A percentile compares a stretch with the other conserved stretches of the same genome.
phyloP scores from a whole-genome alignment of 148 eudicot genomes.

The Nepenthes gracilis region DNA sequence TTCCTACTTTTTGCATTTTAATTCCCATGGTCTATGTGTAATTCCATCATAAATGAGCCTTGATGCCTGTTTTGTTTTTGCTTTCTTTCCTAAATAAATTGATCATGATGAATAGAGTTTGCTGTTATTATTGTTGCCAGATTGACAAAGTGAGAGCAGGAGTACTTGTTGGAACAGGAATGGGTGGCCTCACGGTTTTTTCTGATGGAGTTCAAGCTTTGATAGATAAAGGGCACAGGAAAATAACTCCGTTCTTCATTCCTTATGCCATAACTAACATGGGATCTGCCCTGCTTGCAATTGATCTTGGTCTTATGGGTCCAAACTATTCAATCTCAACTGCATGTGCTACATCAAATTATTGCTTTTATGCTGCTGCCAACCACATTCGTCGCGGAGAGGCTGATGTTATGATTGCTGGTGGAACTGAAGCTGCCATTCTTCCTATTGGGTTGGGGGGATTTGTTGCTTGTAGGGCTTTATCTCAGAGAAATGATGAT shows the following conservation, averaged over 20 bases:
- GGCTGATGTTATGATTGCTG: constrained; percentile 90
- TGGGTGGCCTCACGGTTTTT: constrained; percentile 85
- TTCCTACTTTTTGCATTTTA: no score
- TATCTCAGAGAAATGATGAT: constrained; percentile 91
- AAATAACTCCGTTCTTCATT: constrained; percentile 87
- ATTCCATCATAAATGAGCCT: no score
- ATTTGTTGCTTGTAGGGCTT: constrained; percentile 93
- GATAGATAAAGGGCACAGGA: constrained; percentile 76
- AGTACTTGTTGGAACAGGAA: constrained; percentile 90
- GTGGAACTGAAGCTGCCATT: constrained; percentile 95
- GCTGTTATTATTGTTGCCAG: constrained; percentile 21
- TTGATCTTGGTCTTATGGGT: constrained; percentile 93
- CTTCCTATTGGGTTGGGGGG: constrained; percentile 93
- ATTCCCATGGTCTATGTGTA: no score
- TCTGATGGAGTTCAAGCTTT: constrained; percentile 82
- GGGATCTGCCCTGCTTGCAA: constrained; percentile 94
- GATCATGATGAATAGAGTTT: background rate
- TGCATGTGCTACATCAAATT: constrained; percentile 95
- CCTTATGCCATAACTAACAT: constrained; percentile 91
- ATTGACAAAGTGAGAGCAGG: constrained; percentile 84
- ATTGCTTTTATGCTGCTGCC: constrained; percentile 91
- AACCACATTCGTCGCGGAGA: constrained; percentile 96
- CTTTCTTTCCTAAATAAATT: no score
- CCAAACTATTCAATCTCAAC: constrained; percentile 94
- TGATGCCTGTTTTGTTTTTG: no score